phyloP scores from a whole-genome alignment of 2,329 filamentous ascomycete species.

The Metarhizium sp. region DNA sequence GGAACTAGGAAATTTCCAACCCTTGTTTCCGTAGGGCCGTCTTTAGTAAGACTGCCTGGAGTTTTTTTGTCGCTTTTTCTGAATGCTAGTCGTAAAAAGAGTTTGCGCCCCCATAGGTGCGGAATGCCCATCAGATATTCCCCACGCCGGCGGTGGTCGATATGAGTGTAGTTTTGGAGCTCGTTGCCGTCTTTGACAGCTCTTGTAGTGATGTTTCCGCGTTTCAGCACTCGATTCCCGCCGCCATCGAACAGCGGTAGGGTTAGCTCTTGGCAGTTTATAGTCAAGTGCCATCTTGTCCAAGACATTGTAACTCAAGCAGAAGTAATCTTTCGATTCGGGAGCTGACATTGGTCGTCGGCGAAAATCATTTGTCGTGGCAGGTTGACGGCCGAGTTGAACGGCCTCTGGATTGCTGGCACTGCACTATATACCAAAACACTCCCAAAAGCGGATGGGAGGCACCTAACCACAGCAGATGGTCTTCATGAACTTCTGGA shows the following conservation, averaged over 20 bases:
- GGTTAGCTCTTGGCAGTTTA: neutral
- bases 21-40: neutral
- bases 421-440: conserved; percentile 20
- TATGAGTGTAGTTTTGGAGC: neutral
- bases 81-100: conserved; percentile 4
- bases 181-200: conserved; percentile 1
- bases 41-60: neutral
- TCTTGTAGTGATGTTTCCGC: conserved; percentile 6
- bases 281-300: neutral
- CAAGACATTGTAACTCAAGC: neutral
- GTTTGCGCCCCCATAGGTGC: conserved; percentile 2
- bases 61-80: neutral
- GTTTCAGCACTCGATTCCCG: neutral
- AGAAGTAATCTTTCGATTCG: neutral
- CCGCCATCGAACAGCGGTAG: neutral
- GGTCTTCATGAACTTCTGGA: conserved; percentile 88
- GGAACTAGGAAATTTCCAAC: conserved; percentile 4
- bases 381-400: neutral
- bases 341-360: neutral
- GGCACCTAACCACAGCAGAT: conserved; percentile 72
- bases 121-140: neutral
- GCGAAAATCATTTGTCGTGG: neutral
- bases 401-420: conserved; percentile 14
- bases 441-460: conserved; percentile 15
- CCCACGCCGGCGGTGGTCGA: neutral